Evolutionary conservation across 805 yeast species (phyloP), one percentile per base, ranked within the genome.

Genomic region (Barnettozyma pratensis): DNA sequence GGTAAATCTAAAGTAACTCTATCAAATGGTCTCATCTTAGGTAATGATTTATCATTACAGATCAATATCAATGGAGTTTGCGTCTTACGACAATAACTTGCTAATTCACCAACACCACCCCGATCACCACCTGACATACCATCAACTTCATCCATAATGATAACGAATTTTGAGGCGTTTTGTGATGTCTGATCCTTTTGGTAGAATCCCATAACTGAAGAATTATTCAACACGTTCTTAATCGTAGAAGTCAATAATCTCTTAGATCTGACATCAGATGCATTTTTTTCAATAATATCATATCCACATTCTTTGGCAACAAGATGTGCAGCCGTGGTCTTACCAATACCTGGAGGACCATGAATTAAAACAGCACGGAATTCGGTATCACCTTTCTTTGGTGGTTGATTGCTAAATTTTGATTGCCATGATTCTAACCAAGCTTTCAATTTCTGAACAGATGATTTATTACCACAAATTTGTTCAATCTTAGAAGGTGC

Each of bases 111-210:
- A 29, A 94, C 96, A 54, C 99, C 99, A 52, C 99, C 99, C 58
- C 94, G 84, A 67, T 94, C 99, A 54, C 99, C 99, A 62, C 95
- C 90, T 38, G 96, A 88, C 98, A 94, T 94, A 57, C 99, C 99
- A 66, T 94, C 99, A 31, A 94, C 98, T 70, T 94, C 99, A 69
- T 94, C 99, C 98, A 94, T 90, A 54, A 94, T 85, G 42, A 94
- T 74, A 47, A 90, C 88, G 57, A 92, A 82, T 51, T 78, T 82
- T 45, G 77, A 75, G 42, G 76, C 72, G 55, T 79, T 76, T 27
- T 41, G 38, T 2, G 46, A 53, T 14, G 50, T 55, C 42, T 60
- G 62, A 9, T 56, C 56, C 6, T 47, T 53, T 26, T 65, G 68
- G 31, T 65, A 84, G 62, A 71, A 88, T 0, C 97, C 96, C 46